These are phyloP conservation scores for Botrytis fragariae DNA, from an alignment of 2,329 filamentous ascomycete species.

Conservation along the genomic window DNA sequence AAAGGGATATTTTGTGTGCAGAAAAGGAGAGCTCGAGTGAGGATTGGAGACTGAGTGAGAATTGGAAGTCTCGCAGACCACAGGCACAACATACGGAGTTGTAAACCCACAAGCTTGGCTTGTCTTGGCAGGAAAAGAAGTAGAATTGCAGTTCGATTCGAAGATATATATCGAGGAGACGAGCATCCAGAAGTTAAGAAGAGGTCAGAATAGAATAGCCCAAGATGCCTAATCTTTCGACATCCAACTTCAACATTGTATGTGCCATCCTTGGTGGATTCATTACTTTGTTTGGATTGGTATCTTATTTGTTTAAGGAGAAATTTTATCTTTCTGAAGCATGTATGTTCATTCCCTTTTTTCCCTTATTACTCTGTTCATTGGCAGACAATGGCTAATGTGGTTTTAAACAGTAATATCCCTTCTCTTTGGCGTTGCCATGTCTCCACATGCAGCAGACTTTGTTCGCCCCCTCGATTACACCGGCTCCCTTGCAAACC, in stretches of 20 bases:
- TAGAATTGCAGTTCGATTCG: background rate
- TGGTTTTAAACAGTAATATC: constrained; percentile 69
- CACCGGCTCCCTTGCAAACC: constrained; percentile 55
- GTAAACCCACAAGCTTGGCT: background rate
- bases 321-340: constrained; percentile 89
- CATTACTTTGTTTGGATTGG: constrained; percentile 83
- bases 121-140: background rate
- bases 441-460: constrained; percentile 75
- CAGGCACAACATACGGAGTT: background rate
- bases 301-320: constrained; percentile 88
- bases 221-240: constrained; percentile 47
- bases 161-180: background rate
- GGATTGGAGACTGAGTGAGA: background rate
- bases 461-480: constrained; percentile 75
- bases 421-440: constrained; percentile 71
- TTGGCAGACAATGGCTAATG: background rate
- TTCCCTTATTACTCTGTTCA: background rate
- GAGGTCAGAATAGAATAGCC: constrained; percentile 29
- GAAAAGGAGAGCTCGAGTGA: too few species aligned
- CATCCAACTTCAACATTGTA: constrained; percentile 54
- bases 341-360: constrained; percentile 50
- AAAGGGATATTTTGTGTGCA: too few species aligned
- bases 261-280: constrained; percentile 76
- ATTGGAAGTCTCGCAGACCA: background rate
- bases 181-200: background rate